phyloP scores from a whole-genome alignment of 2,329 filamentous ascomycete species.

The Trichoderma sp. region DNA sequence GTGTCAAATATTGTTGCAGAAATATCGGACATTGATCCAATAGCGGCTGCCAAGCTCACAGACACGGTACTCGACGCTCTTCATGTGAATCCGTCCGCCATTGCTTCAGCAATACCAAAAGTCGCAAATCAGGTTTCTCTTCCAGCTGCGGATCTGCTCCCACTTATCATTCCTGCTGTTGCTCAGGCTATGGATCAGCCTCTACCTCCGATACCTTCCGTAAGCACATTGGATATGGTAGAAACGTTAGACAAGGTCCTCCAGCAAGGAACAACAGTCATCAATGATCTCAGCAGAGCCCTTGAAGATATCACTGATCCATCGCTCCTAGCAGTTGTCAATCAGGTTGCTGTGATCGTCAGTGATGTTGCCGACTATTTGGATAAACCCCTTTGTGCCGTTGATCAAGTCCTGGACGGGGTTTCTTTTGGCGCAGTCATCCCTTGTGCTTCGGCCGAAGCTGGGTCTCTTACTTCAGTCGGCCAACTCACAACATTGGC shows the following conservation, averaged over 20 bases:
- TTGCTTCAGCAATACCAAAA: slow-evolving; percentile 25
- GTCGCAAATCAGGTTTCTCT: slow-evolving; percentile 25
- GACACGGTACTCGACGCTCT: slow-evolving; percentile 28
- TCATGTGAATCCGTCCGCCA: slow-evolving; percentile 24
- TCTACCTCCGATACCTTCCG: background rate
- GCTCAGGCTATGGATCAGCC: slow-evolving; percentile 24
- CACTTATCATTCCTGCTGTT: slow-evolving; percentile 30
- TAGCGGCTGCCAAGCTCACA: slow-evolving; percentile 27
- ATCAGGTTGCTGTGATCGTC: slow-evolving; percentile 28
- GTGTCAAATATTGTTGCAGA: slow-evolving; percentile 26
- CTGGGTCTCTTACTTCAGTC: background rate
- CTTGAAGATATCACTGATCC: slow-evolving; percentile 12
- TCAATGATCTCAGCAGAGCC: slow-evolving; percentile 26
- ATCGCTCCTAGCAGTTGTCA: slow-evolving; percentile 25
- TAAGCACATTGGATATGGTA: slow-evolving; percentile 6
- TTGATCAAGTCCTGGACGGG: slow-evolving; percentile 22
- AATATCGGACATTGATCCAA: slow-evolving; percentile 25
- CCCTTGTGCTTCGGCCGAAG: slow-evolving; percentile 24
- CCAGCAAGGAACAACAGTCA: slow-evolving; percentile 25
- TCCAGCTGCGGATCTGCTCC: slow-evolving; percentile 22
- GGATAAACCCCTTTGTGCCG: slow-evolving; percentile 26
- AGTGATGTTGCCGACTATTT: slow-evolving; percentile 25
- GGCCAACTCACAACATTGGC: background rate
- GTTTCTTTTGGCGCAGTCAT: slow-evolving; percentile 23
- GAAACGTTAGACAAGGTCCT: slow-evolving; percentile 25